Evolutionary conservation across 2,329 filamentous ascomycete species (phyloP).

Genomic region (Colletotrichum eleusines): DNA sequence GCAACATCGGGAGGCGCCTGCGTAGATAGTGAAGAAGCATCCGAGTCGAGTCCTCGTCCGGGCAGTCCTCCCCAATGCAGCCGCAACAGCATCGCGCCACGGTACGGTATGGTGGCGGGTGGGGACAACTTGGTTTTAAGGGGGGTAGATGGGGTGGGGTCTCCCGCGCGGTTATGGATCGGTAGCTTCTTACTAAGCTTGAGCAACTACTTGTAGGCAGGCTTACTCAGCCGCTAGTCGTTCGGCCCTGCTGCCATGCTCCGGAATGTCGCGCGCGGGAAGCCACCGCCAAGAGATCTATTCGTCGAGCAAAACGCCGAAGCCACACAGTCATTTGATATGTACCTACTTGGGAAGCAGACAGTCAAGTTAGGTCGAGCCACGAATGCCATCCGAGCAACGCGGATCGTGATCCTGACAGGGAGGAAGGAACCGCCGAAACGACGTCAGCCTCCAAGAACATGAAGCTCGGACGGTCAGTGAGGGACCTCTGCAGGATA

Average conservation of each 20-base stretch:
- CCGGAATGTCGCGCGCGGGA: neutral
- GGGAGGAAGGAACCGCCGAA: too few species aligned
- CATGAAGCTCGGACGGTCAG: too few species aligned
- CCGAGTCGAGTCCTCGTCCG: neutral
- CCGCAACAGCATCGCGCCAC: neutral
- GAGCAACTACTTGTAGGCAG: neutral
- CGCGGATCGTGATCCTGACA: neutral
- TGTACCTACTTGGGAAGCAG: too few species aligned
- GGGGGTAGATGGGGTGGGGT: constrained; percentile 1
- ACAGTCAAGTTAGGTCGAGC: neutral
- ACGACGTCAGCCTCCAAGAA: too few species aligned
- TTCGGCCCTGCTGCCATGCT: neutral
- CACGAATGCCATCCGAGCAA: neutral
- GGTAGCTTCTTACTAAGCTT: too few species aligned
- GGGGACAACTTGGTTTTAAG: too few species aligned
- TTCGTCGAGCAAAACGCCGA: neutral
- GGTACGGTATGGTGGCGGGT: neutral
- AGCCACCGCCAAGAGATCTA: neutral
- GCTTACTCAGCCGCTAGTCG: constrained; percentile 39
- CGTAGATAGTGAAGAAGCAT: neutral
- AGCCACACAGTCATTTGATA: neutral
- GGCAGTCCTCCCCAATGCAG: neutral
- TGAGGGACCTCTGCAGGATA: too few species aligned
- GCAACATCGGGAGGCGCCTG: neutral
- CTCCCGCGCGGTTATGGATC: constrained; percentile 36